Conservation (phyloP, 2,329 filamentous ascomycete genomes). For the Penicillium sp. region DNA sequence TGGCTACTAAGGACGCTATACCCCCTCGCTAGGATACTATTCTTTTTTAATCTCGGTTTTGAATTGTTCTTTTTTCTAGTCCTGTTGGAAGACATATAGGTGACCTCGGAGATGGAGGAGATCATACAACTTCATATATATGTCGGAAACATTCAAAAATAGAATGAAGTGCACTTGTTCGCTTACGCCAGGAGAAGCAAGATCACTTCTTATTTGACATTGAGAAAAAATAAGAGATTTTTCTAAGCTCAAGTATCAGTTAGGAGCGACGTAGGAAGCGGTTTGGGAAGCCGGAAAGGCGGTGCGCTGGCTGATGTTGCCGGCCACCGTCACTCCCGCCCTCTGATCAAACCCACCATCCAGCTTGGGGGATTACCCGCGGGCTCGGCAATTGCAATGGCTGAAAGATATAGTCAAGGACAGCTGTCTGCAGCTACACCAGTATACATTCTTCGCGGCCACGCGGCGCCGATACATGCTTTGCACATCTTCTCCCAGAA, state of each 20-base stretch:
- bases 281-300: background rate
- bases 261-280: too few species aligned
- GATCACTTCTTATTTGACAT: background rate
- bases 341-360: background rate
- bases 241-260: too few species aligned
- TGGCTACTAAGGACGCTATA: too few species aligned
- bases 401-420: constrained; percentile 8
- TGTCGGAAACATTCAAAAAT: too few species aligned
- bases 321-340: background rate
- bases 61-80: too few species aligned
- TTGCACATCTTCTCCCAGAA: constrained; percentile 69
- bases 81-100: too few species aligned
- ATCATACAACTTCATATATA: too few species aligned
- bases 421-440: constrained; percentile 51
- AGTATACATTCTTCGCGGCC: constrained; percentile 74
- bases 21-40: too few species aligned
- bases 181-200: too few species aligned
- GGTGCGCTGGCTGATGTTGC: background rate
- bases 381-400: constrained; percentile 3
- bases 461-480: constrained; percentile 73
- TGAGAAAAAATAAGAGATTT: background rate
- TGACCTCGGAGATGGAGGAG: too few species aligned
- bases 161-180: too few species aligned
- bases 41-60: too few species aligned
- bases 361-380: background rate